Percentiles rank a stretch among this genome's conserved stretches.
These are phyloP conservation scores for Cubamyces sp. DNA, from an alignment of 768 basidiomycete genomes.

Conservation along the genomic window DNA sequence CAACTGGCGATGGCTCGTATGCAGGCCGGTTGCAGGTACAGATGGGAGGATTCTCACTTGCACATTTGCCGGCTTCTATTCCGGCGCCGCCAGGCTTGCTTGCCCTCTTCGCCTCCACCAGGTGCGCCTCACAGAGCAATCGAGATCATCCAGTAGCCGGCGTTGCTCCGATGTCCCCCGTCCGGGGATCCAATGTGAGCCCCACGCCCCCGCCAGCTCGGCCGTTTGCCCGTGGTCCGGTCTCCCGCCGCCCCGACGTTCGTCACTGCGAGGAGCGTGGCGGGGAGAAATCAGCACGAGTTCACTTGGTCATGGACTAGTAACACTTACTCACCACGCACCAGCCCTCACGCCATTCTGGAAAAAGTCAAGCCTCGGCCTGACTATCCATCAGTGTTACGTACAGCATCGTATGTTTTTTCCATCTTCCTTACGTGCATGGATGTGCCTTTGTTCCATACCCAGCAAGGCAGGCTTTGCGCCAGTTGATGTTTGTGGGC, in stretches of 20 bases:
- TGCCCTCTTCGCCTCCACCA: too few species aligned
- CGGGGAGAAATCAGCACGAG: neutral
- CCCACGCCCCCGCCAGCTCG: too few species aligned
- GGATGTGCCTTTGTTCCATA: constrained; percentile 14
- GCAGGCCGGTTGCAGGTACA: neutral
- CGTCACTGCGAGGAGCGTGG: neutral
- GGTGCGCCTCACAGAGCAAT: too few species aligned
- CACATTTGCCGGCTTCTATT: neutral
- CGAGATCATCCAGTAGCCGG: too few species aligned
- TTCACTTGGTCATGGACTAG: neutral
- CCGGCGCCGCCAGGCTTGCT: neutral
- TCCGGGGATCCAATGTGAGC: neutral
- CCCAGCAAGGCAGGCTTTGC: constrained; percentile 10
- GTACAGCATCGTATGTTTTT: neutral
- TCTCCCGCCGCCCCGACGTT: neutral
- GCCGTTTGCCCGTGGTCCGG: too few species aligned
- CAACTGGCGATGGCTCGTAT: neutral
- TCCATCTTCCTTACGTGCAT: neutral
- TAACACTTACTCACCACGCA: neutral
- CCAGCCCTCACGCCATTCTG: too few species aligned
- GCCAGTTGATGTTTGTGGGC: constrained; percentile 20
- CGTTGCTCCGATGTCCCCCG: too few species aligned
- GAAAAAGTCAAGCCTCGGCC: neutral
- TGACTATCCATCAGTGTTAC: neutral
- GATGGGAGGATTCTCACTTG: neutral